Evolutionary conservation across 129 eudicot genomes (phyloP).

Genomic region (carrot (Daucus carota)): DNA sequence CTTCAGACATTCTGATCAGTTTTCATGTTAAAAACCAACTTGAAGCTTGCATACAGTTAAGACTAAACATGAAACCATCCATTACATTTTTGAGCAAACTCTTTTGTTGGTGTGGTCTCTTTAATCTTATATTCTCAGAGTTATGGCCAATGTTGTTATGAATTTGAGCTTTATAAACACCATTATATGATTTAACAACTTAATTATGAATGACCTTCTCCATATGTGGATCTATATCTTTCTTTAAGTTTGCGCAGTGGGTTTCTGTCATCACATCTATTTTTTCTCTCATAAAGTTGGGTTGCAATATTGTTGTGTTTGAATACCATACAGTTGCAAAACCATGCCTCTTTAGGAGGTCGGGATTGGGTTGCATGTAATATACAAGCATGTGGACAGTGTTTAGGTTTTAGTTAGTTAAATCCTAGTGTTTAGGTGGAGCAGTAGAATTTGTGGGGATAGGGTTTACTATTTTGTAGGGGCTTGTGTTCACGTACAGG

Average conservation of each 20-base stretch:
- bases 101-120: neutral
- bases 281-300: neutral
- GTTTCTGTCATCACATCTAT: neutral
- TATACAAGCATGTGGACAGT: neutral
- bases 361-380: neutral
- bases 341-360: neutral
- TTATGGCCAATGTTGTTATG: neutral
- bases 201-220: neutral
- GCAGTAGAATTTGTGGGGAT: too few species aligned
- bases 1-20: neutral
- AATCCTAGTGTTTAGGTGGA: too few species aligned
- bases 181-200: neutral
- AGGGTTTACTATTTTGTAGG: too few species aligned
- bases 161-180: neutral
- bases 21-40: neutral
- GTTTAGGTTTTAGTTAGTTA: too few species aligned
- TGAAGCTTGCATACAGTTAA: neutral
- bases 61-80: neutral
- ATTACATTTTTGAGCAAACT: neutral
- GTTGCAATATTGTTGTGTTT: neutral
- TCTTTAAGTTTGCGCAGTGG: neutral
- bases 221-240: neutral
- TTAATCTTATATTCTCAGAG: neutral
- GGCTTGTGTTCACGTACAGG: too few species aligned
- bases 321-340: neutral